These are phyloP conservation scores for Trichosanthes truncata DNA, from an alignment of 306 rosid species.

Conservation along the genomic window DNA sequence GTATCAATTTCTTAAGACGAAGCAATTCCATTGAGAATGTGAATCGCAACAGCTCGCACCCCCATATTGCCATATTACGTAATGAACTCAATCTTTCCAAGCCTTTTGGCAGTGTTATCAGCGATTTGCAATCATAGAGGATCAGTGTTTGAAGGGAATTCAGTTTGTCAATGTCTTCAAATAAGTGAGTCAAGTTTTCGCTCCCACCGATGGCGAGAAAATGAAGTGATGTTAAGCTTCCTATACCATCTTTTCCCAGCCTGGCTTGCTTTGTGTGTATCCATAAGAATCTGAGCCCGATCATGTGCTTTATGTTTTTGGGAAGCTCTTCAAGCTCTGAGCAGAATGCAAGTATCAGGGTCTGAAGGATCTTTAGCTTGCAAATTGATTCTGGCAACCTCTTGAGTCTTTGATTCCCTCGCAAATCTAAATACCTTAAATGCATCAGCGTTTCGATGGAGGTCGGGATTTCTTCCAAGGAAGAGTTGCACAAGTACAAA, in stretches of 20 bases:
- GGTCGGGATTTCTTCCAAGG: slow-evolving; percentile 7
- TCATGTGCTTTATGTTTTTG: slow-evolving; percentile 7
- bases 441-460: slow-evolving; percentile 3
- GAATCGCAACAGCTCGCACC: neutral
- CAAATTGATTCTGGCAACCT: slow-evolving; percentile 13
- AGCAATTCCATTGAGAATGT: neutral
- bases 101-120: neutral
- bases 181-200: neutral
- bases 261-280: neutral
- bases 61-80: neutral
- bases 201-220: neutral
- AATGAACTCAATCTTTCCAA: neutral
- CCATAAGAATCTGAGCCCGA: slow-evolving; percentile 9
- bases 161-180: slow-evolving; percentile 4
- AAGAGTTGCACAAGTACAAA: neutral
- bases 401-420: neutral
- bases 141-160: neutral
- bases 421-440: slow-evolving; percentile 2
- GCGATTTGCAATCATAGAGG: neutral
- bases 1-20: neutral
- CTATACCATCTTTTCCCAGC: neutral
- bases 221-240: neutral
- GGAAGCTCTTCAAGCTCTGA: slow-evolving; percentile 12
- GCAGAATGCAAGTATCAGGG: slow-evolving; percentile 3
- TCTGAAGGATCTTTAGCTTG: slow-evolving; percentile 9